These are phyloP conservation scores for Saccharum officinarum DNA, from an alignment of 176 grass and related monocot species.

Conservation along the genomic window DNA sequence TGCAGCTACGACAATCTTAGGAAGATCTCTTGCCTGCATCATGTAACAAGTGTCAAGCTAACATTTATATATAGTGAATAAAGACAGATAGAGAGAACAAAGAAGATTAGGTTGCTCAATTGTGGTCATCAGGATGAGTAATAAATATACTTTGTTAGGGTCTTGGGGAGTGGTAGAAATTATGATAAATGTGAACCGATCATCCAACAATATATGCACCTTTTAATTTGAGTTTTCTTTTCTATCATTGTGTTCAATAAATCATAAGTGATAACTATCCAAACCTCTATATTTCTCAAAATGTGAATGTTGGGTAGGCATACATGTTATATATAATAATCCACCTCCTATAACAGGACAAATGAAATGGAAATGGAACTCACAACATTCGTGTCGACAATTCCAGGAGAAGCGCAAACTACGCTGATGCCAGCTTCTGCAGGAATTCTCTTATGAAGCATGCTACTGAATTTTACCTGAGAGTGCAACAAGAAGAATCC, in stretches of 20 bases:
- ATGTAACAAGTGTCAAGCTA: slow-evolving; percentile 3
- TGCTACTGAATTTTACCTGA: slow-evolving; percentile 96
- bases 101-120: background rate
- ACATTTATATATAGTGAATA: slow-evolving; percentile 12
- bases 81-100: background rate
- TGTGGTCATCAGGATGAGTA: background rate
- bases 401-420: slow-evolving; percentile 76
- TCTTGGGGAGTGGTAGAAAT: background rate
- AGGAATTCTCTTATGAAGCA: slow-evolving; percentile 92
- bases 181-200: slow-evolving; percentile 2
- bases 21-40: slow-evolving; percentile 83
- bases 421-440: slow-evolving; percentile 73
- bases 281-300: background rate
- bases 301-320: background rate
- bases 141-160: background rate
- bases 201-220: slow-evolving; percentile 3
- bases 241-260: background rate
- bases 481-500: slow-evolving; percentile 21
- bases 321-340: background rate
- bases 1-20: slow-evolving; percentile 63
- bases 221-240: background rate
- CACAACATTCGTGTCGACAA: slow-evolving; percentile 96
- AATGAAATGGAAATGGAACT: slow-evolving; percentile 39
- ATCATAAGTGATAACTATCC: background rate
- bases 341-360: slow-evolving; percentile 7